Evolutionary conservation across 2,329 filamentous ascomycete genomes (phyloP).

Genomic region (Ilyonectria sp.): DNA sequence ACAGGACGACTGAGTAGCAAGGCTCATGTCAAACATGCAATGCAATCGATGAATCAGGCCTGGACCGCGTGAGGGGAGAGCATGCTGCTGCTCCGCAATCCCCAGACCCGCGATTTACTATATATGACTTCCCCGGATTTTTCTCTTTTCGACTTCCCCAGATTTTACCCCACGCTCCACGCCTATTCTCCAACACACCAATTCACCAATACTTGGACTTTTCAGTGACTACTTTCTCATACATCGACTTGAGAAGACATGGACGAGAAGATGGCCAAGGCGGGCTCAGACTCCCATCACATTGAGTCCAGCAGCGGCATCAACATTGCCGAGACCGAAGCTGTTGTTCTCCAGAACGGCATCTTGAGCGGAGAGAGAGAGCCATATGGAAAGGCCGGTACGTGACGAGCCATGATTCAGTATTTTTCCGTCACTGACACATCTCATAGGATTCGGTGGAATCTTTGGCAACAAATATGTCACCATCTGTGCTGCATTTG

Average conservation of each 20-base stretch:
- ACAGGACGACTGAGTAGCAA: not conserved
- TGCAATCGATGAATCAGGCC: not conserved
- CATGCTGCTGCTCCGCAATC: slow-evolving; percentile 7
- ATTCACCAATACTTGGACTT: not conserved
- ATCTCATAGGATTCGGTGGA: slow-evolving; percentile 13
- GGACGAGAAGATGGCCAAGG: slow-evolving; percentile 17
- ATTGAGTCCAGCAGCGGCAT: slow-evolving; percentile 9
- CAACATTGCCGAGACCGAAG: slow-evolving; percentile 1
- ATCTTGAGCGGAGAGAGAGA: slow-evolving; percentile 19
- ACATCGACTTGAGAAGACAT: not conserved
- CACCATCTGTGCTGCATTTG: slow-evolving; percentile 25
- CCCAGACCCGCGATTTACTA: not conserved
- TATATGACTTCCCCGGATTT: slow-evolving; percentile 20
- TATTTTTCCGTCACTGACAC: not conserved
- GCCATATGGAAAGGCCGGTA: slow-evolving; percentile 25
- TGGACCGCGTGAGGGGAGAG: not conserved
- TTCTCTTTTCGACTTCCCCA: slow-evolving; percentile 9
- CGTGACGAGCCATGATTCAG: not conserved
- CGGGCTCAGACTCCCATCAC: slow-evolving; percentile 3
- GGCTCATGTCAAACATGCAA: not conserved
- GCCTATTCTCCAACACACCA: too few species aligned
- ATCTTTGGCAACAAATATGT: slow-evolving; percentile 31
- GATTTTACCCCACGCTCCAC: not conserved
- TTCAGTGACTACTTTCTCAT: too few species aligned
- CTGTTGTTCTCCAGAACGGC: not conserved